Percentiles rank a stretch among this genome's conserved stretches.
Evolutionary conservation across 257 asterid genomes (phyloP).

Genomic region (Lantana camara): DNA sequence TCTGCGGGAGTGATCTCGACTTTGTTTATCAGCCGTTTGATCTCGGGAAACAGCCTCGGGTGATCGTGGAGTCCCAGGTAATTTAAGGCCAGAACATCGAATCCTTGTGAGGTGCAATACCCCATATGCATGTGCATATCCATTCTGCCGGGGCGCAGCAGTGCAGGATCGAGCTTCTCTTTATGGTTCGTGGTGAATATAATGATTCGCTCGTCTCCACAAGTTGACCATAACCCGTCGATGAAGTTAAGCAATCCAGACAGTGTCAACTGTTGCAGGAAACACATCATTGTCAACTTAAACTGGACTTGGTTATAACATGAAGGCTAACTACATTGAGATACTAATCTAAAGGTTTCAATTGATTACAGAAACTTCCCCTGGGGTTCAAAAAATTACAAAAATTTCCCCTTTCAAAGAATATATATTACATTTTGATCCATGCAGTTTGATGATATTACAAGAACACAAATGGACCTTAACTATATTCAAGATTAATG

Average conservation of each 20-base stretch:
- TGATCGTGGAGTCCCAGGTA: conserved; percentile 52
- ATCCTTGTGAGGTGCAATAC: conserved; percentile 59
- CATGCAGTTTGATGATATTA: too few species aligned
- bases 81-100: conserved; percentile 57
- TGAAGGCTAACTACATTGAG: too few species aligned
- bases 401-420: too few species aligned
- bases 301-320: too few species aligned
- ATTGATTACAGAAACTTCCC: too few species aligned
- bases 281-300: background rate
- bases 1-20: conserved; percentile 67
- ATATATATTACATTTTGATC: too few species aligned
- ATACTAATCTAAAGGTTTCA: too few species aligned
- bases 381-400: too few species aligned
- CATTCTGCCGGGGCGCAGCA: conserved; percentile 81
- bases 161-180: conserved; percentile 80
- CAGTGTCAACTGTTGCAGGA: conserved; percentile 53
- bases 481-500: too few species aligned
- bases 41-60: conserved; percentile 34
- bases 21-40: conserved; percentile 45
- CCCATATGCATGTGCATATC: conserved; percentile 87
- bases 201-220: conserved; percentile 77
- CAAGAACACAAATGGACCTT: too few species aligned
- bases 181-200: conserved; percentile 82
- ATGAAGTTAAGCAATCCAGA: conserved; percentile 80
- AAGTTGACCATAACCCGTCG: conserved; percentile 80